These are phyloP conservation scores for Paramecium sexaurelia DNA, from an alignment of 73 alveolate species.

Conservation along the genomic window DNA sequence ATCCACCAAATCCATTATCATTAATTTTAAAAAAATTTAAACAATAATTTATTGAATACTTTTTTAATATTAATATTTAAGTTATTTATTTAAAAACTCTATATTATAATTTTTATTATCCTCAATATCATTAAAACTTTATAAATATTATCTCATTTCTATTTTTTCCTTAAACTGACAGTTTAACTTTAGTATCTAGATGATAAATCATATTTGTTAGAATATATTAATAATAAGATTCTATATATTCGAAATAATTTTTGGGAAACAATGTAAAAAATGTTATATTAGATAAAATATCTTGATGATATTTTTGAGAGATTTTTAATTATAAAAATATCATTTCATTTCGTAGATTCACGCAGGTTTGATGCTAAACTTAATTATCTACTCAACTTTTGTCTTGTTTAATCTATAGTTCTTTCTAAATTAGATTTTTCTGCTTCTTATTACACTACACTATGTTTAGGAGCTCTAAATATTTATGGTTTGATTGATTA, in stretches of 20 bases:
- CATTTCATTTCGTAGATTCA: background rate
- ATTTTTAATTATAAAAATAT: background rate
- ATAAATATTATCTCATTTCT: background rate
- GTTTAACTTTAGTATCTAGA: too few species aligned
- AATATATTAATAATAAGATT: too few species aligned
- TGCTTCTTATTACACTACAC: background rate
- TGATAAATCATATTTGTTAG: too few species aligned
- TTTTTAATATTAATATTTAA: background rate
- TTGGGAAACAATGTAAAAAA: too few species aligned
- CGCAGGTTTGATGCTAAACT: conserved; percentile 3
- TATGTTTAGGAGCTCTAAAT: background rate
- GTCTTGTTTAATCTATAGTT: background rate
- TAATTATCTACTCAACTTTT: background rate
- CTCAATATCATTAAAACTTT: background rate
- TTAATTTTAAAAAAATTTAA: background rate
- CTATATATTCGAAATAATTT: too few species aligned
- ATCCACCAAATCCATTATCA: background rate
- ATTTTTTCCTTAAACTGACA: too few species aligned
- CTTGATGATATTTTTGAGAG: background rate
- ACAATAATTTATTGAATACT: background rate
- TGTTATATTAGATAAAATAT: too few species aligned
- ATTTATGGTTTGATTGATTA: background rate
- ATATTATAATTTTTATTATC: too few species aligned
- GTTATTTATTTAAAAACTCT: background rate
- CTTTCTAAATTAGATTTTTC: conserved; percentile 11